Percentiles rank a stretch among this genome's conserved stretches.
phyloP scores from a whole-genome alignment of 768 basidiomycete species.

The Filobasidium wieringae region DNA sequence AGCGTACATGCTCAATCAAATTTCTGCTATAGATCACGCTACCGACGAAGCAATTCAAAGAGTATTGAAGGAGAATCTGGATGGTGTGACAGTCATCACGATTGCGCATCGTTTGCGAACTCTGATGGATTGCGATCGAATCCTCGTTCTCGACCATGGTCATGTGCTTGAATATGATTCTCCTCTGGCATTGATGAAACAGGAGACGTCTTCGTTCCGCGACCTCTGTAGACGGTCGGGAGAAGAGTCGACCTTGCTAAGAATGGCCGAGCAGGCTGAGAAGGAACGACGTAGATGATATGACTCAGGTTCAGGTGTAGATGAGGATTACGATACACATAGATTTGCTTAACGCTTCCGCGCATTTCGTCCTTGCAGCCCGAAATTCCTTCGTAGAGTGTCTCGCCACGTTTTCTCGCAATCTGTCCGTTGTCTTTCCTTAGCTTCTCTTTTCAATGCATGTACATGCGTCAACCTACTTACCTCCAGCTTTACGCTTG shows the following conservation, averaged over 20 bases:
- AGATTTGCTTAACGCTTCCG: no score
- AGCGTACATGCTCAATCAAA: background rate
- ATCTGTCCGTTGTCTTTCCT: no score
- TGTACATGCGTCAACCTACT: no score
- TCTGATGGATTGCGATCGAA: conserved; percentile 53
- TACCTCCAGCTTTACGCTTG: no score
- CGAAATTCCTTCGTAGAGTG: no score
- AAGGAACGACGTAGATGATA: background rate
- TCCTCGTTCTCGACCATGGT: conserved; percentile 47
- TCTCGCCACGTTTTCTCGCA: no score
- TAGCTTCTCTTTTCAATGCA: no score
- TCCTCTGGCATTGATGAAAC: conserved; percentile 37
- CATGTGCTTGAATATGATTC: conserved; percentile 34
- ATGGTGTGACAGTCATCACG: conserved; percentile 47
- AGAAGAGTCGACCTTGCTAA: conserved; percentile 27
- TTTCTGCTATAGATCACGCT: conserved; percentile 42
- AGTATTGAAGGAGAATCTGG: conserved; percentile 44
- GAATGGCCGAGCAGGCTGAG: conserved; percentile 10
- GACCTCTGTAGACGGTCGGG: conserved; percentile 44
- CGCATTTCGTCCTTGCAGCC: no score
- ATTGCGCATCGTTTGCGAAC: conserved; percentile 49
- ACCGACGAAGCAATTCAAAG: conserved; percentile 52
- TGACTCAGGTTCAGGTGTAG: no score
- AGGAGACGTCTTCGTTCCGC: conserved; percentile 53
- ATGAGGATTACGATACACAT: no score